Evolutionary conservation across 1,284 basidiomycete genomes (phyloP), one percentile per base, ranked within the genome.

Genomic region (Ustilago shanxiensis): DNA sequence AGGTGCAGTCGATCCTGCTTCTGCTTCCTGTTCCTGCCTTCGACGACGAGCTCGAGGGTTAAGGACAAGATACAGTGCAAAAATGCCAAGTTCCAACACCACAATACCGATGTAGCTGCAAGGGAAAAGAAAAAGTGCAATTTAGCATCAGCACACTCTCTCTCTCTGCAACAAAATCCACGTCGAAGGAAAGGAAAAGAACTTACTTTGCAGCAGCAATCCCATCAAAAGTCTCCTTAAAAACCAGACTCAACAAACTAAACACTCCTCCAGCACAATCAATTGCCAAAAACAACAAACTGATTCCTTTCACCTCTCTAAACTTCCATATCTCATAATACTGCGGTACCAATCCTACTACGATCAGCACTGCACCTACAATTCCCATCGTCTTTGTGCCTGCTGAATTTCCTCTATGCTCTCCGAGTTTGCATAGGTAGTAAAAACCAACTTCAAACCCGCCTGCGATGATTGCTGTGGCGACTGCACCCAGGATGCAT

Each of bases 231-330:
- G 89, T 80, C 8, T 86, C 81, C 77, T 92, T 90, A 88, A 93
- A 93, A 22, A 89, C 89, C 37, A 94, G 88, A 26, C 92, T 92
- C 10, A 93, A 86, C 72, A 90, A 88, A 44, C 85, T 87, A 86
- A 93, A 93, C 11, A 94, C 85, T 4, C 91, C 93, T 33, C 93
- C 93, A 18, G 90, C 81, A 59, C 91, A 89, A 83, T 94, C 93
- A 58, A 93, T 88, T 1, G 87, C 77, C 88, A 94, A 91, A 87
- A 94, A 93, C 3, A 88, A 50, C 54, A 92, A 86, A 1, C 91
- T 92, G 66, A 95, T 91, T 6, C 93, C 93, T 29, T 91, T 86
- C 49, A 94, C 93, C 83, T 93, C 90, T 72, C 88, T 88, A 73
- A 88, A 88, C 75, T 89, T 89, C 87, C 90, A 92, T 49, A 94